Base-by-base conservation (phyloP, 73 alveolate species). In the Effrenium voratum region DNA sequence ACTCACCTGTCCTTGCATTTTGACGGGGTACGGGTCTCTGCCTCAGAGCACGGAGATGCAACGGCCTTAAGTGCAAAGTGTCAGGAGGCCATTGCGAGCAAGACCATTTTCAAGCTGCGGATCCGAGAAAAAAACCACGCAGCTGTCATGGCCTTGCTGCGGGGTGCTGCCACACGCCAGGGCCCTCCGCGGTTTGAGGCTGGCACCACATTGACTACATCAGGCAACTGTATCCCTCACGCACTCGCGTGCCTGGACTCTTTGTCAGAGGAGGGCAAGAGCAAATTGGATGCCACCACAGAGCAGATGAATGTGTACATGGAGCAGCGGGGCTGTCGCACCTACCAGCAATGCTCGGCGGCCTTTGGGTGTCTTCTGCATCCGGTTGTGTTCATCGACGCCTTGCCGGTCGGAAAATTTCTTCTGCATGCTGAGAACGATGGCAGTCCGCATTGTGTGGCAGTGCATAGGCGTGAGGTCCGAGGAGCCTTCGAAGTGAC, bases 181-280 rank as follows among this genome's bases (percentile, higher is more conserved):
- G 60, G 55, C 8, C 60, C 41, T 4, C 4, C 0, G 0, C 43
- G 36, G 79, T 0, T 38, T 10, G 49, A 30, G 44, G 59, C 24
- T 22, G 55, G 36, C 1, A 5, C 44, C 4, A 22, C 0, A 1
- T 22, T 84, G 34, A 43, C 36, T 10, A 16, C n/a, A n/a, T 34
- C 15, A 22, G 93, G 93, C 60, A 84, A 84, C n/a, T 84, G 93
- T 57, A 84, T 84, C 4, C 93, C 93, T 2, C 55, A 49, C 5
- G 93, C 93, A 41, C 45, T 84, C 38, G 59, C 80, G 1, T 30
- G 77, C 43, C 38, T 50, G 5, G 41, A 55, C n/a, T 12, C 45
- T 44, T 44, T 28, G 45, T n/a, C n/a, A n/a, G 68, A 5, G 5
- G 26, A 24, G 38, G 66, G 41, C 2, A 63, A 77, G 50, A 34